Percentiles rank a stretch among this genome's conserved stretches.
phyloP scores from a whole-genome alignment of 1,284 basidiomycete species.

The Agroathelia rolfsii region DNA sequence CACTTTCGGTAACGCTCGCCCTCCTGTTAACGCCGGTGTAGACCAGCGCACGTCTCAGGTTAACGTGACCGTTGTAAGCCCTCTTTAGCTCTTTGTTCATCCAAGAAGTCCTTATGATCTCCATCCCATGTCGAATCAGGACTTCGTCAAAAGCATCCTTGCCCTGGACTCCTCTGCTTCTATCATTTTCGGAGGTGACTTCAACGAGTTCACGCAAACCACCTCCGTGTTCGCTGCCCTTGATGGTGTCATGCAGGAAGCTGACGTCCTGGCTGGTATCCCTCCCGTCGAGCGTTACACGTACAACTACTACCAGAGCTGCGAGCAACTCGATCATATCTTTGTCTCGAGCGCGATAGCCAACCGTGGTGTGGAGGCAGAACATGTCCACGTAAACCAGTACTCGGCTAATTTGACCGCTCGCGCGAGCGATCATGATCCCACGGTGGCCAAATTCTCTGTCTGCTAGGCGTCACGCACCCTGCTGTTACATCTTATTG shows the following conservation, averaged over 20 bases:
- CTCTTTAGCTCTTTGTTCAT: too few relatives aligned
- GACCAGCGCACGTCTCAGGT: slow-evolving; percentile 42
- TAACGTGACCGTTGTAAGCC: slow-evolving; percentile 33
- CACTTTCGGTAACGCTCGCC: slow-evolving; percentile 44
- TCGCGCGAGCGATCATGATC: slow-evolving; percentile 51
- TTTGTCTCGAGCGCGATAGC: slow-evolving; percentile 42
- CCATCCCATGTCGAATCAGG: slow-evolving; percentile 24
- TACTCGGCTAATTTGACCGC: slow-evolving; percentile 33
- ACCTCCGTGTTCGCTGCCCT: slow-evolving; percentile 42
- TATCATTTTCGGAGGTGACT: slow-evolving; percentile 50
- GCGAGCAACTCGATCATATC: slow-evolving; percentile 48
- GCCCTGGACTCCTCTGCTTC: slow-evolving; percentile 34
- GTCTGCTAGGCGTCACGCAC: too few relatives aligned
- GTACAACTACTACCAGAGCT: slow-evolving; percentile 51
- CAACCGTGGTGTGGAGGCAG: slow-evolving; percentile 30
- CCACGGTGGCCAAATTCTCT: slow-evolving; percentile 38
- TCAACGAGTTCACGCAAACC: slow-evolving; percentile 51
- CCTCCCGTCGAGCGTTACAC: slow-evolving; percentile 46
- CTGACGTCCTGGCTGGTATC: slow-evolving; percentile 39
- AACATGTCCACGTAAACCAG: slow-evolving; percentile 54
- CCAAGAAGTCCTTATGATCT: too few relatives aligned
- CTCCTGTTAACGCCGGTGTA: slow-evolving; percentile 46
- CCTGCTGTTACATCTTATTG: too few relatives aligned
- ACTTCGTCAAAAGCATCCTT: slow-evolving; percentile 40
- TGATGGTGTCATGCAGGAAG: slow-evolving; percentile 32